Evolutionary conservation across 1,284 basidiomycete genomes (phyloP).

Genomic region (Irpex sp.): DNA sequence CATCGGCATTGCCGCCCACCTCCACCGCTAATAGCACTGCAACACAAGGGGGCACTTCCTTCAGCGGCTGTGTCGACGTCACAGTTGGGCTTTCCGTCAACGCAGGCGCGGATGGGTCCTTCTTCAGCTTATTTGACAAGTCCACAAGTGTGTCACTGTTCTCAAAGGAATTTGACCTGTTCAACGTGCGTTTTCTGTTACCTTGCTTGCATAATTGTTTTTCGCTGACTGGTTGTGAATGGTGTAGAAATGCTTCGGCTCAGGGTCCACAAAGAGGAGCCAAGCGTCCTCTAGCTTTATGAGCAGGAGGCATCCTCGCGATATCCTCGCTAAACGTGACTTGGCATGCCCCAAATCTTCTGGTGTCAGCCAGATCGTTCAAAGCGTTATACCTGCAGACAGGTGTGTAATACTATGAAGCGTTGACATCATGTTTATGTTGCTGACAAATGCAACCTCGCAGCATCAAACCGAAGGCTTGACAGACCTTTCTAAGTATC

Average conservation of each 20-base stretch:
- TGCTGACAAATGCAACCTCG: not conserved
- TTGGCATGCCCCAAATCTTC: not conserved
- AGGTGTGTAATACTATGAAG: not conserved
- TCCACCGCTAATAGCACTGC: not conserved
- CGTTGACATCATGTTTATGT: not conserved
- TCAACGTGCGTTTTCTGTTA: constrained; percentile 13
- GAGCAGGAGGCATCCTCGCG: not conserved
- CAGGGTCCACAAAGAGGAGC: not conserved
- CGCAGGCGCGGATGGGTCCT: constrained; percentile 24
- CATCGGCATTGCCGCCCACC: not conserved
- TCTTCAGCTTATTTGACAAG: constrained; percentile 27
- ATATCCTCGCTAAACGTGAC: not conserved
- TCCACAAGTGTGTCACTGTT: constrained; percentile 23
- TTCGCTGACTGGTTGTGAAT: not conserved
- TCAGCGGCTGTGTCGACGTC: constrained; percentile 27
- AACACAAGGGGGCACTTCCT: not conserved
- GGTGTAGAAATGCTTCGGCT: not conserved
- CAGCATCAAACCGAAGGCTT: not conserved
- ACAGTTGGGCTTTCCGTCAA: constrained; percentile 22
- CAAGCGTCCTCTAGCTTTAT: not conserved
- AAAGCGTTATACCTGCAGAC: not conserved
- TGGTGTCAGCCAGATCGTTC: not conserved
- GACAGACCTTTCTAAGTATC: no score
- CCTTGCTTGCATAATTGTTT: no score
- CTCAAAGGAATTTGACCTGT: constrained; percentile 25